Percentiles rank a stretch among this genome's conserved stretches.
phyloP scores from a whole-genome alignment of 2,329 filamentous ascomycete genomes.

The Nemania sp. region DNA sequence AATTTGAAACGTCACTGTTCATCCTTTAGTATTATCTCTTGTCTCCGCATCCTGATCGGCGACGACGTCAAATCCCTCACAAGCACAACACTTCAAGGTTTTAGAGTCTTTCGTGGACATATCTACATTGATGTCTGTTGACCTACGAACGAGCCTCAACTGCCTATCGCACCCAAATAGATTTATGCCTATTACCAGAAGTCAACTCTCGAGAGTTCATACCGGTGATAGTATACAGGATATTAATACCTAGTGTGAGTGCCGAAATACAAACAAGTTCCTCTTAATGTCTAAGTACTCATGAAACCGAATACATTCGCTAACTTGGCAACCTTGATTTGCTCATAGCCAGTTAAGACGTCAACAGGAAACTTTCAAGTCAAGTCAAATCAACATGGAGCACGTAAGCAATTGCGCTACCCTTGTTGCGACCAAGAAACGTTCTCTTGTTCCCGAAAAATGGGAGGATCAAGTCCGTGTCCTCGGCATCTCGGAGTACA shows the following conservation, averaged over 20 bases:
- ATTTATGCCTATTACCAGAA: constrained; percentile 61
- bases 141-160: constrained; percentile 58
- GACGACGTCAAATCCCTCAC: constrained; percentile 26
- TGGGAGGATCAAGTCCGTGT: constrained; percentile 63
- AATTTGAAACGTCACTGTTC: constrained; percentile 10
- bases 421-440: constrained; percentile 39
- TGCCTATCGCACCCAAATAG: constrained; percentile 60
- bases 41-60: constrained; percentile 24
- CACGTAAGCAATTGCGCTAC: constrained; percentile 39
- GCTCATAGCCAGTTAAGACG: constrained; percentile 12
- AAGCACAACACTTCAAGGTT: constrained; percentile 24
- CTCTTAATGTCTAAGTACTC: too few species aligned
- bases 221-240: constrained; percentile 61
- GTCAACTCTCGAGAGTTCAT: constrained; percentile 57
- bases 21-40: constrained; percentile 8
- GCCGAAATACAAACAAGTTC: not conserved
- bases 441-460: constrained; percentile 55
- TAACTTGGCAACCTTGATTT: constrained; percentile 4
- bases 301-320: too few species aligned
- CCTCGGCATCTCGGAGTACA: constrained; percentile 68
- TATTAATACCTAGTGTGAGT: constrained; percentile 47
- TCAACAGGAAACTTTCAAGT: constrained; percentile 26
- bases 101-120: constrained; percentile 34
- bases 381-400: constrained; percentile 48
- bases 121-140: constrained; percentile 63